Evolutionary conservation across 345 rosid species (phyloP), one percentile per base, ranked within the genome.

Genomic region (Eucalyptus sp.): DNA sequence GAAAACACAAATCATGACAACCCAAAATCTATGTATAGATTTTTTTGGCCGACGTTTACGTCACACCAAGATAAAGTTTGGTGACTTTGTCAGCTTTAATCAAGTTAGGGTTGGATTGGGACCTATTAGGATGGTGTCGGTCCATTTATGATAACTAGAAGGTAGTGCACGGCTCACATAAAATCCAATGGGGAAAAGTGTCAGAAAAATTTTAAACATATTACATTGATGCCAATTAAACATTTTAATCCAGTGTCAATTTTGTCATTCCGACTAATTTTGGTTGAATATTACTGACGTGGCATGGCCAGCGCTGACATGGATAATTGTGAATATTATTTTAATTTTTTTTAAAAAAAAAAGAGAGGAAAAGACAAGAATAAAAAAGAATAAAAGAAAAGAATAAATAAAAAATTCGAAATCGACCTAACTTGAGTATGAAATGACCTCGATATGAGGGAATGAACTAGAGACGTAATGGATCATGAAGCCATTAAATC

Each of bases 301-400:
- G 9, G 4, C 0, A 51, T 7, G 0, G 0, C 7, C 0, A 0
- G 1, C 0, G 0, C 2, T 16, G 5, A 51, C 4, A 51, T 52
- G 10, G 2, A 3, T 52, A 52, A 52, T 4, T 52, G 2, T 52
- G 24, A 18, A 52, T 52, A 52, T 52, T 52, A 18, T 18, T 52
- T 52, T 52, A 52, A 52, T 52, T 52, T 33, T 33, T 33, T 33
- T 33, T 33, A 2, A 33, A 52, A 52, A 20, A 52, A 24, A 52
- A 52, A 7, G 24, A 52, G 20, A 20, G 2, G 58, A 25, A 52
- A 52, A 52, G 58, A 17, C 0, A 2, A 0, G 1, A 52, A 52
- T 16, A 50, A 51, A 7, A 48, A 49, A 49, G 50, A 49, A 49
- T 12, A 49, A 49, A 49, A 49, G 14, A 4, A 49, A 51, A 51